Evolutionary conservation across 345 rosid genomes (phyloP).

Genomic region (Boechera stricta): DNA sequence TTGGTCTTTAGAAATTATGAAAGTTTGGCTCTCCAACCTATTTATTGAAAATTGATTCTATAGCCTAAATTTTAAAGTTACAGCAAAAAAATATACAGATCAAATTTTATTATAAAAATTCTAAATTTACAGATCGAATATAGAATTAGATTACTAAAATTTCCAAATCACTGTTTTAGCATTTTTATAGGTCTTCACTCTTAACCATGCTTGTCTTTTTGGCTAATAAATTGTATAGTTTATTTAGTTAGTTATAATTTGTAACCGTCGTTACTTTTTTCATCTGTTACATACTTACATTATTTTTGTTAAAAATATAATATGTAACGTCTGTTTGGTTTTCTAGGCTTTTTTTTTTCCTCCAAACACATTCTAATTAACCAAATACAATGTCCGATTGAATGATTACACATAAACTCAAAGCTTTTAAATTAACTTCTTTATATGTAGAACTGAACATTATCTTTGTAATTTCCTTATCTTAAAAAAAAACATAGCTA

Average conservation of each 20-base stretch:
- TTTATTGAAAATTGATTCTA: too few relatives aligned
- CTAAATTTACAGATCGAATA: background rate
- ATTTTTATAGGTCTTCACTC: background rate
- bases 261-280: constrained; percentile 35
- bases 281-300: background rate
- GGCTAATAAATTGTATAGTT: background rate
- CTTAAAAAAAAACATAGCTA: constrained; percentile 3
- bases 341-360: background rate
- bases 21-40: too few relatives aligned
- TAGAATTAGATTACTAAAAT: background rate
- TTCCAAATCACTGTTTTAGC: background rate
- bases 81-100: too few relatives aligned
- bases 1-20: too few relatives aligned
- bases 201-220: background rate
- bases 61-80: too few relatives aligned
- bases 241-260: constrained; percentile 2
- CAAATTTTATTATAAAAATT: too few relatives aligned
- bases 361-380: too few relatives aligned
- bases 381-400: too few relatives aligned
- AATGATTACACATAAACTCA: too few relatives aligned
- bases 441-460: background rate
- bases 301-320: background rate
- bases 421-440: background rate
- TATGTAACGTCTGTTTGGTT: constrained; percentile 24
- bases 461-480: background rate